Conservation (phyloP, 2,329 filamentous ascomycete genomes). For the Beauveria caledonica region DNA sequence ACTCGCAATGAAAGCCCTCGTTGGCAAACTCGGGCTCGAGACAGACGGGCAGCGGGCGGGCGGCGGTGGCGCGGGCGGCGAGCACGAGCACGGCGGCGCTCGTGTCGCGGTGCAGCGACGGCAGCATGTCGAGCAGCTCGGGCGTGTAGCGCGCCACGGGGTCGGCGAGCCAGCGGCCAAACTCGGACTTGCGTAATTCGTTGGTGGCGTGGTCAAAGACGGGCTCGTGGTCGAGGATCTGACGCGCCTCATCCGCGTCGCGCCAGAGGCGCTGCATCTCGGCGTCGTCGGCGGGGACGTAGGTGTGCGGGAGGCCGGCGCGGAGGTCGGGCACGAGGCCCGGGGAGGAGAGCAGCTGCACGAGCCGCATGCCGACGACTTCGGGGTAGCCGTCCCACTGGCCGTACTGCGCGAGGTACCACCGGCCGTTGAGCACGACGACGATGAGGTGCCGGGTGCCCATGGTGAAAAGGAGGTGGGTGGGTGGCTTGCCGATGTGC, state of each 20-base stretch:
- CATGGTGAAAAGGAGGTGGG: not conserved
- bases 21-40: conserved; percentile 2
- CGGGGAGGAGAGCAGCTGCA: not conserved
- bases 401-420: conserved; percentile 6
- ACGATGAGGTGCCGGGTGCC: conserved; percentile 10
- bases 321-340: not conserved
- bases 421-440: conserved; percentile 2
- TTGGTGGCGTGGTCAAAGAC: not conserved
- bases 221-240: not conserved
- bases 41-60: not conserved
- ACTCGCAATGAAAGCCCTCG: conserved; percentile 4
- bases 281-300: not conserved
- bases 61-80: not conserved
- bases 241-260: not conserved
- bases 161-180: not conserved
- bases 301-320: conserved; percentile 5
- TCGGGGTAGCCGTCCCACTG: conserved; percentile 8
- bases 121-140: conserved; percentile 4
- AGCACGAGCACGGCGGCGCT: conserved; percentile 2
- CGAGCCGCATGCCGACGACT: not conserved
- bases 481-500: not conserved
- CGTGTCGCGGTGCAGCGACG: not conserved
- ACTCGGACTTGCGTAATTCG: not conserved
- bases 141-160: not conserved
- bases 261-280: not conserved